Percentiles rank a stretch among this genome's conserved stretches.
phyloP scores from a whole-genome alignment of 345 rosid species.

The Abelmoschus esculentus region DNA sequence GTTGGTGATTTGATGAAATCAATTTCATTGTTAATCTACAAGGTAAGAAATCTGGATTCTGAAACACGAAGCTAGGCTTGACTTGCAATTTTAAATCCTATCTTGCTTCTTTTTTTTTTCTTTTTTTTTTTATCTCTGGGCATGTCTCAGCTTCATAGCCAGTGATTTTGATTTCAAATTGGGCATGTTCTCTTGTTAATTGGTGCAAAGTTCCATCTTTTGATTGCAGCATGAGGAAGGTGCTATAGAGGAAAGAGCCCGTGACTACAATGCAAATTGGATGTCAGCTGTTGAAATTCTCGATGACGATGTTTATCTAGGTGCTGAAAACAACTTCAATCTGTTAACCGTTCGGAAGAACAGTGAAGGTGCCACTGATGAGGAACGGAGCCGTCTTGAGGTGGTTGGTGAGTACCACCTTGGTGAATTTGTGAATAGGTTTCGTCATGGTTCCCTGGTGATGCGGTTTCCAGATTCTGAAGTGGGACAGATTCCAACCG shows the following conservation, averaged over 20 bases:
- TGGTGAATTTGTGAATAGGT: conserved; percentile 84
- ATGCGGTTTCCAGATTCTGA: conserved; percentile 91
- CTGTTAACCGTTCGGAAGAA: conserved; percentile 75
- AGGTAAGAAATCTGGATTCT: conserved; percentile 32
- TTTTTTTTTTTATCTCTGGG: no score
- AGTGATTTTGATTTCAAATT: conserved; percentile 3
- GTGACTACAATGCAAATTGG: conserved; percentile 87
- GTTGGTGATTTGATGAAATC: conserved; percentile 97
- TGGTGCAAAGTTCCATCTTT: not conserved
- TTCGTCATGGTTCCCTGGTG: conserved; percentile 91
- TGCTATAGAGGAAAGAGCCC: conserved; percentile 80
- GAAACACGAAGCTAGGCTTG: not conserved
- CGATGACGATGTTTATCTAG: conserved; percentile 76
- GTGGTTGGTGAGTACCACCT: conserved; percentile 87
- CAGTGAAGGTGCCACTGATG: conserved; percentile 84
- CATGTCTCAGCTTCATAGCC: not conserved
- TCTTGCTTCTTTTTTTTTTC: no score
- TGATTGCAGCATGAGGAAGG: conserved; percentile 79
- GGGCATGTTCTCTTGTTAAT: not conserved
- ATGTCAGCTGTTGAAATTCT: conserved; percentile 92
- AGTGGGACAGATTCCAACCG: conserved; percentile 74
- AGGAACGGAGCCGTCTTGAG: conserved; percentile 77
- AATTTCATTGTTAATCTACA: conserved; percentile 80
- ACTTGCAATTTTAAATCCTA: not conserved
- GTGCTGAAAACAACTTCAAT: conserved; percentile 79